Conservation (phyloP, 164 flowering plant species). For the Amborella trichopoda region DNA sequence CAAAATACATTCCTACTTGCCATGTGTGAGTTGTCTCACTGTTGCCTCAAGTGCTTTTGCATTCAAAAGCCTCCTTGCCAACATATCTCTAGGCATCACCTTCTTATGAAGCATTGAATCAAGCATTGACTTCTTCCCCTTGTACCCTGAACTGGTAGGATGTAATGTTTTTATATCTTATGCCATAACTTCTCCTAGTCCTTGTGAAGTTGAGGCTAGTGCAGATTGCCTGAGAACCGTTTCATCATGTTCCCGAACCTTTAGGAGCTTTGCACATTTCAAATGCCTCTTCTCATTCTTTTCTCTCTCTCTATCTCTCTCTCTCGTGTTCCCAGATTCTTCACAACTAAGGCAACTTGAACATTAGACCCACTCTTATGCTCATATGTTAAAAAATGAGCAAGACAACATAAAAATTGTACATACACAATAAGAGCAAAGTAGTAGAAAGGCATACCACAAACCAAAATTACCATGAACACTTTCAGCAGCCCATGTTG, state of each 20-base stretch:
- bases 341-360: too few species aligned
- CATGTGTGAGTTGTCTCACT: conserved; percentile 32
- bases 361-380: too few species aligned
- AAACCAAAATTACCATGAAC: too few species aligned
- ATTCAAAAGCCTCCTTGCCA: conserved; percentile 46
- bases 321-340: too few species aligned
- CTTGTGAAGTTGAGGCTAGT: conserved; percentile 68
- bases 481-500: too few species aligned
- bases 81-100: conserved; percentile 53
- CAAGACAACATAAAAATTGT: too few species aligned
- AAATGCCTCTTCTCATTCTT: conserved; percentile 15
- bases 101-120: conserved; percentile 82
- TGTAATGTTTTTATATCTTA: conserved; percentile 20
- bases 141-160: conserved; percentile 6
- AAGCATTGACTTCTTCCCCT: conserved; percentile 40
- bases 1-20: too few species aligned
- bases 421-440: too few species aligned
- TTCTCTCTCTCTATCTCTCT: conserved; percentile 31
- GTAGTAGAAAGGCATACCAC: too few species aligned
- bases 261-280: conserved; percentile 71
- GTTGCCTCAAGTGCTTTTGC: conserved; percentile 38
- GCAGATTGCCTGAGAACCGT: conserved; percentile 69
- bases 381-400: too few species aligned
- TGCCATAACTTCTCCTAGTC: conserved; percentile 23
- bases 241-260: conserved; percentile 75